phyloP scores from a whole-genome alignment of 2,329 filamentous ascomycete genomes.

The Onygenales sp. region DNA sequence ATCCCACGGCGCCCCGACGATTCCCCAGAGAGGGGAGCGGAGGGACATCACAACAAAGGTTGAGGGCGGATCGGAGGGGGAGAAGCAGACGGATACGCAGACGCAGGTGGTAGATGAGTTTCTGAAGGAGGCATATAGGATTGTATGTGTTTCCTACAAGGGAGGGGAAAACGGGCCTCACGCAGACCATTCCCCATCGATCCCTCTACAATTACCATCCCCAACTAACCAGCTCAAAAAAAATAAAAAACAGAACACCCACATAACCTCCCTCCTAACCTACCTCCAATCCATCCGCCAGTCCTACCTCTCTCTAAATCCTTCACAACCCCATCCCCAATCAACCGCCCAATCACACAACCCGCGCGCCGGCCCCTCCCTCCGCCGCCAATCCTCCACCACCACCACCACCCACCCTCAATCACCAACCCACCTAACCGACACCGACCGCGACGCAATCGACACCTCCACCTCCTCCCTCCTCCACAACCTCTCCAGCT shows the following conservation, averaged over 20 bases:
- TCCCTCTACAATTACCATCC: not conserved
- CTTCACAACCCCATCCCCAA: constrained; percentile 43
- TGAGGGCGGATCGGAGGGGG: no score
- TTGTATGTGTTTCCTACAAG: constrained; percentile 48
- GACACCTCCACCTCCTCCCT: constrained; percentile 80
- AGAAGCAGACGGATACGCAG: constrained; percentile 4
- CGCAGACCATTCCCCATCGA: constrained; percentile 7
- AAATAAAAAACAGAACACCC: constrained; percentile 56
- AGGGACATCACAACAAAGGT: not conserved
- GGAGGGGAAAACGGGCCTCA: not conserved
- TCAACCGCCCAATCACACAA: constrained; percentile 32
- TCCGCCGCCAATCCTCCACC: constrained; percentile 18
- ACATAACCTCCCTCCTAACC: constrained; percentile 68
- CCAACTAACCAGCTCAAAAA: not conserved
- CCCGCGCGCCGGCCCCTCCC: constrained; percentile 30
- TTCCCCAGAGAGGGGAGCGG: constrained; percentile 11
- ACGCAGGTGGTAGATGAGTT: constrained; percentile 62
- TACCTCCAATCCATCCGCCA: constrained; percentile 79
- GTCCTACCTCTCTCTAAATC: constrained; percentile 78
- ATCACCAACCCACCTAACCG: constrained; percentile 55
- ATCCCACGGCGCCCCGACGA: constrained; percentile 26
- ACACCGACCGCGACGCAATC: constrained; percentile 74
- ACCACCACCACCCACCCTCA: constrained; percentile 19
- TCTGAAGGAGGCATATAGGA: constrained; percentile 85
- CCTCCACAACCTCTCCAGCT: constrained; percentile 73